Conservation (phyloP, 495 filamentous ascomycete species). For the Aspergillus bertholletiae region DNA sequence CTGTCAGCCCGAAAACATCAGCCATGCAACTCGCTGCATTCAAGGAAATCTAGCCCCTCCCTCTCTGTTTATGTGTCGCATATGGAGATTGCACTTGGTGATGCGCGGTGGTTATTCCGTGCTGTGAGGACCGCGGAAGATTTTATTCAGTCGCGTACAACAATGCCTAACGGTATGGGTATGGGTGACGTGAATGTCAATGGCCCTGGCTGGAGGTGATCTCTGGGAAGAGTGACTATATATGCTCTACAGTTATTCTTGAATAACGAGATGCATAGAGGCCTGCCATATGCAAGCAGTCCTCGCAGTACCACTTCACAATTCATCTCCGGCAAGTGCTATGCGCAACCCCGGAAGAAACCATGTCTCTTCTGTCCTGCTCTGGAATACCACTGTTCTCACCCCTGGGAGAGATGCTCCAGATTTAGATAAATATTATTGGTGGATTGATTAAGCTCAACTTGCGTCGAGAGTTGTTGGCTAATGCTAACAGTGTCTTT, state of each 20-base stretch:
- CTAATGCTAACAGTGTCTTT: conserved; percentile 9
- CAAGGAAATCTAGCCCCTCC: background rate
- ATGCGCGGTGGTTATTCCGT: background rate
- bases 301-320: background rate
- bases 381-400: background rate
- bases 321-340: background rate
- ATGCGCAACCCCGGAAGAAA: conserved; percentile 4
- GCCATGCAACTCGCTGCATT: background rate
- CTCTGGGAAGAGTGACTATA: background rate
- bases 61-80: background rate
- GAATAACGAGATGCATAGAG: background rate
- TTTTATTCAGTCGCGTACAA: background rate
- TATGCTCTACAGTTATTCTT: background rate
- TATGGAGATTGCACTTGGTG: background rate
- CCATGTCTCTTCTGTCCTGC: background rate
- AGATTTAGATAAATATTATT: background rate
- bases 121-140: background rate
- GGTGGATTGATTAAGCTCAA: background rate
- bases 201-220: background rate
- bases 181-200: background rate
- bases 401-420: background rate
- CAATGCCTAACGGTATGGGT: background rate
- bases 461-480: conserved; percentile 2
- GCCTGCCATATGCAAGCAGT: background rate
- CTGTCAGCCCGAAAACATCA: background rate